Percentiles rank a stretch among this genome's conserved stretches.
Evolutionary conservation across 73 alveolate genomes (phyloP).

Genomic region (Tetrahymena borealis): DNA sequence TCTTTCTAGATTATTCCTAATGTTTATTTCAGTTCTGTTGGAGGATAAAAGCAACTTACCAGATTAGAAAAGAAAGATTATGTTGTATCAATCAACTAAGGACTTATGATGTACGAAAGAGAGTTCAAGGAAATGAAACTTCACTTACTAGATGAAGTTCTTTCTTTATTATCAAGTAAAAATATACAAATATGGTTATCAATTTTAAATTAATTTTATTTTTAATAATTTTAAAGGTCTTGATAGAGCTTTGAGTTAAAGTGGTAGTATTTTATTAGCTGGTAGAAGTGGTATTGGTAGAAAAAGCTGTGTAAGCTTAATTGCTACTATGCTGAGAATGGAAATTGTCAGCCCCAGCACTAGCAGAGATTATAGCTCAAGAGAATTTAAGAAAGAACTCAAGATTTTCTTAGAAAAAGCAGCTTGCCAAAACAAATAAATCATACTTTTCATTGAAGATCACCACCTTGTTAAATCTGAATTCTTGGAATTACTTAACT

Average conservation of each 20-base stretch:
- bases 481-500: constrained; percentile 81
- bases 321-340: constrained; percentile 71
- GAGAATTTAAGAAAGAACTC: constrained; percentile 94
- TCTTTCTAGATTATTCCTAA: neutral
- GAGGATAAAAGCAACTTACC: constrained; percentile 39
- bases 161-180: constrained; percentile 58
- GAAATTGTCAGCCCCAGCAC: constrained; percentile 64
- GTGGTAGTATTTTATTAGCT: constrained; percentile 84
- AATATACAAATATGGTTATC: constrained; percentile 65
- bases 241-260: constrained; percentile 21
- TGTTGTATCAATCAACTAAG: constrained; percentile 48
- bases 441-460: constrained; percentile 88
- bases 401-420: constrained; percentile 83
- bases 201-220: neutral
- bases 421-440: constrained; percentile 83
- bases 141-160: constrained; percentile 74
- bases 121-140: constrained; percentile 85
- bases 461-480: constrained; percentile 89
- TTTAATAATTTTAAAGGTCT: neutral
- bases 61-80: constrained; percentile 63
- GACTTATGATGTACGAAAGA: constrained; percentile 78
- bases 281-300: constrained; percentile 99
- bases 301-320: constrained; percentile 73
- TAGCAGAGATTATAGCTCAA: constrained; percentile 69
- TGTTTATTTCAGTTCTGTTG: constrained; percentile 15